Percentiles rank a stretch among this genome's conserved stretches.
Evolutionary conservation across 2,329 filamentous ascomycete species (phyloP).

Genomic region (Didymella sp.): DNA sequence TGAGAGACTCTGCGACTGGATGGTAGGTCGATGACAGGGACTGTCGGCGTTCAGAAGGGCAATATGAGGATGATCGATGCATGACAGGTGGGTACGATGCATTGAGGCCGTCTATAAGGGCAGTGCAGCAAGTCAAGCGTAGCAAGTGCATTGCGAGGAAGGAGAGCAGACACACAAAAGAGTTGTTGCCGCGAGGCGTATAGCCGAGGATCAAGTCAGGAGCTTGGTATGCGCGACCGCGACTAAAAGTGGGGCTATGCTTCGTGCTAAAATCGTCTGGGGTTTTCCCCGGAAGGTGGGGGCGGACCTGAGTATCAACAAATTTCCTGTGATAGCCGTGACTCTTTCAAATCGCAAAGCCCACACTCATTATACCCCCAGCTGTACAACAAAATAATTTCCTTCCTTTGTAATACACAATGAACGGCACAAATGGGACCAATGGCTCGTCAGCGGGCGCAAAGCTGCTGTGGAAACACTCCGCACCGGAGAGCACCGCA

Average conservation of each 20-base stretch:
- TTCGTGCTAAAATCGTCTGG: neutral
- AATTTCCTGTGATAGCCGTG: slow-evolving; percentile 19
- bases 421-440: slow-evolving; percentile 26
- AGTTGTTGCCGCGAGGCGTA: neutral
- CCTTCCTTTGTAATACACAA: neutral
- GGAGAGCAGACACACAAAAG: neutral
- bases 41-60: neutral
- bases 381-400: neutral
- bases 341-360: neutral
- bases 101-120: neutral
- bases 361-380: neutral
- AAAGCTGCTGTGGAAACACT: slow-evolving; percentile 70
- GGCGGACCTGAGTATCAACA: slow-evolving; percentile 8
- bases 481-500: slow-evolving; percentile 69
- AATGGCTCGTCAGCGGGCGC: slow-evolving; percentile 33
- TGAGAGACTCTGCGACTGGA: neutral
- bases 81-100: neutral
- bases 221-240: neutral
- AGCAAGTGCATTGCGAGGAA: neutral
- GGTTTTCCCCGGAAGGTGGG: slow-evolving; percentile 1
- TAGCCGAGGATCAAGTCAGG: neutral
- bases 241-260: neutral
- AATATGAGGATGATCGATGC: neutral
- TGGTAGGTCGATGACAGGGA: neutral
- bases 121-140: neutral